Conservation (phyloP, 306 rosid species). For the Fragaria nilgerrensis region DNA sequence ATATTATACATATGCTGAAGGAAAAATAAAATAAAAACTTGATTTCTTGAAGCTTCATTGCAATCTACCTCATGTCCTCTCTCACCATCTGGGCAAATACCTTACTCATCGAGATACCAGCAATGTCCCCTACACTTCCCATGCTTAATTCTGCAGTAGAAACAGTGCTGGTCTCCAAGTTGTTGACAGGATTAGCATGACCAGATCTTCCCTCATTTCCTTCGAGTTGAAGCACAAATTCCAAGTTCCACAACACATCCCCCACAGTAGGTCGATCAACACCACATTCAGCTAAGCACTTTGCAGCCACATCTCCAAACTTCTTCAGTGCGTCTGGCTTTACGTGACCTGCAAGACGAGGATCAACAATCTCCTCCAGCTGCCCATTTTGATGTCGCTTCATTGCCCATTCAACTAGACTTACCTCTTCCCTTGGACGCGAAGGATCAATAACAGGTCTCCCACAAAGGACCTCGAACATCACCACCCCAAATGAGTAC, state of each 20-base stretch:
- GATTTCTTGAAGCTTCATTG: not conserved
- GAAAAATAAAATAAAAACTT: not conserved
- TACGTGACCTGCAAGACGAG: constrained; percentile 36
- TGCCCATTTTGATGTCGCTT: constrained; percentile 28
- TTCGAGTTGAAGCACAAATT: constrained; percentile 51
- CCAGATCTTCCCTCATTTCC: constrained; percentile 24
- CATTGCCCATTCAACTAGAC: constrained; percentile 57
- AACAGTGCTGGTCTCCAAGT: constrained; percentile 31
- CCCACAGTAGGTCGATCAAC: constrained; percentile 63
- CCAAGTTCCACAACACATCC: constrained; percentile 70
- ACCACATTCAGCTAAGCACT: constrained; percentile 57
- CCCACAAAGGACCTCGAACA: constrained; percentile 72
- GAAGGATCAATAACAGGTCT: constrained; percentile 72
- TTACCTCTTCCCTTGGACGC: constrained; percentile 49
- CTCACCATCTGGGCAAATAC: constrained; percentile 69
- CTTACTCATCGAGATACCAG: constrained; percentile 63
- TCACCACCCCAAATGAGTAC: constrained; percentile 71
- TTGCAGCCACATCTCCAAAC: constrained; percentile 43
- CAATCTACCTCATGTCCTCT: constrained; percentile 50
- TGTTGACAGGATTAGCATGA: constrained; percentile 11
- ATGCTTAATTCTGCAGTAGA: constrained; percentile 33
- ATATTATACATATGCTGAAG: not conserved
- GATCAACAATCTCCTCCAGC: constrained; percentile 44
- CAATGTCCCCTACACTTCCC: constrained; percentile 45
- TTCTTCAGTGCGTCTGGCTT: constrained; percentile 40